Conservation (phyloP, 2,329 filamentous ascomycete species). For the Chrysoporthe austroafricana region DNA sequence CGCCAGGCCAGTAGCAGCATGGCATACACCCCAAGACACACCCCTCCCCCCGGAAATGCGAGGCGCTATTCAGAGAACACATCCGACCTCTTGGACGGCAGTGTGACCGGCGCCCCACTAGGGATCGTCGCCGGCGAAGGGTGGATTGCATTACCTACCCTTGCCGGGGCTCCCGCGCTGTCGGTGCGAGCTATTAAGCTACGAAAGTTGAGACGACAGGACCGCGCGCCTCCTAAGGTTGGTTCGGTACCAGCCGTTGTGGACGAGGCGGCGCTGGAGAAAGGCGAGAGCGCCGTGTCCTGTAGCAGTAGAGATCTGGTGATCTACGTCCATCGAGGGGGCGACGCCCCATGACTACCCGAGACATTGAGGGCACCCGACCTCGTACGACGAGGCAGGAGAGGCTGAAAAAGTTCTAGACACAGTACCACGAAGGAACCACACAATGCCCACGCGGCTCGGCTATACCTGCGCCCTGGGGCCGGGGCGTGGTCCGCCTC, state of each 20-base stretch:
- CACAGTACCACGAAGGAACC: constrained; percentile 4
- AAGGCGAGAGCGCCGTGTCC: not conserved
- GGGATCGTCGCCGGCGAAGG: too few relatives aligned
- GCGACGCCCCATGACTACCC: constrained; percentile 3
- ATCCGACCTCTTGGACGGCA: constrained; percentile 2
- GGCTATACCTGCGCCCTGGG: constrained; percentile 12
- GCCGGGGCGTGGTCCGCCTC: not conserved
- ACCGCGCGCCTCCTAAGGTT: not conserved
- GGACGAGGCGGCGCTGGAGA: not conserved
- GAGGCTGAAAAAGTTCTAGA: constrained; percentile 14
- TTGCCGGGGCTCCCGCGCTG: not conserved
- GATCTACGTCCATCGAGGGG: not conserved
- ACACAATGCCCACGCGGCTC: not conserved
- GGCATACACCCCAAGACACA: not conserved
- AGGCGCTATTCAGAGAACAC: not conserved
- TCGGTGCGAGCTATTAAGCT: not conserved
- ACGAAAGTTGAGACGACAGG: not conserved
- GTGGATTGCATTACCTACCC: constrained; percentile 9
- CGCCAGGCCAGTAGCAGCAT: not conserved
- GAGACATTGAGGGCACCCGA: constrained; percentile 5
- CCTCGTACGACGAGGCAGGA: constrained; percentile 18
- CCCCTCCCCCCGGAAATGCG: too few relatives aligned
- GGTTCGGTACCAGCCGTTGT: not conserved
- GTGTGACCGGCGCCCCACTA: not conserved
- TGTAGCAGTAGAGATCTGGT: not conserved